Base-by-base conservation (phyloP, 106 monocot genomes). In the Dendrobium officinale region DNA sequence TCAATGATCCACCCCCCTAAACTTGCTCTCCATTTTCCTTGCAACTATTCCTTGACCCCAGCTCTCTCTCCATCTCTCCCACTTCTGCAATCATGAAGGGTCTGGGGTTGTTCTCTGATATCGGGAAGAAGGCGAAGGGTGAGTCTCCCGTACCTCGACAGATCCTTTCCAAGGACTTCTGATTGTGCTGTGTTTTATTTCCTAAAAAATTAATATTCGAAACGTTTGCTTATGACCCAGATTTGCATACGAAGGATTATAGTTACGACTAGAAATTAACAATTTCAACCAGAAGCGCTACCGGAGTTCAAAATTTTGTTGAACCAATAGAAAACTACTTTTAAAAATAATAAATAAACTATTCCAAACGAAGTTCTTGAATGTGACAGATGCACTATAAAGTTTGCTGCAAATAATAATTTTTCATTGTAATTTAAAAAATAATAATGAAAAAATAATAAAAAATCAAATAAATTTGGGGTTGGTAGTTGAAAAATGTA, bases 71-170 rank as follows among this genome's bases (percentile, higher is more conserved):
- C 2, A 26, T 22, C 27, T 8, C 42, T 15, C 75, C 29, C 67
- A 15, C 20, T 27, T 48, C 48, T 82, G 33, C 18, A 33, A 55
- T 45, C 29, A 83, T 83, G 83, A 83, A 78, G 78, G 83, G 83
- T 10, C 78, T 78, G 51, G 83, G 78, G 41, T 77, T 83, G 16
- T 83, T 72, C 83, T 64, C 83, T 68, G 78, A 83, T 78, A 83
- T 83, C 22, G 83, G 83, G 78, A 83, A 83, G 78, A 83, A 78
- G 72, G 77, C 83, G 40, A 83, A 78, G 78, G 83, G 83, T 78
- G 48, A 42, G 33, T 51, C n/a, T 67, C 59, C 67, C 31, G 6
- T 58, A 58, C 13, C 22, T 78, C 9, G 11, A 2, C 15, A 24
- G 6, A 1, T 24, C 76, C 19, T 73, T 18, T 43, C 40, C 33